Base-by-base conservation (phyloP, 73 alveolate genomes). In the Urostyla sp. region DNA sequence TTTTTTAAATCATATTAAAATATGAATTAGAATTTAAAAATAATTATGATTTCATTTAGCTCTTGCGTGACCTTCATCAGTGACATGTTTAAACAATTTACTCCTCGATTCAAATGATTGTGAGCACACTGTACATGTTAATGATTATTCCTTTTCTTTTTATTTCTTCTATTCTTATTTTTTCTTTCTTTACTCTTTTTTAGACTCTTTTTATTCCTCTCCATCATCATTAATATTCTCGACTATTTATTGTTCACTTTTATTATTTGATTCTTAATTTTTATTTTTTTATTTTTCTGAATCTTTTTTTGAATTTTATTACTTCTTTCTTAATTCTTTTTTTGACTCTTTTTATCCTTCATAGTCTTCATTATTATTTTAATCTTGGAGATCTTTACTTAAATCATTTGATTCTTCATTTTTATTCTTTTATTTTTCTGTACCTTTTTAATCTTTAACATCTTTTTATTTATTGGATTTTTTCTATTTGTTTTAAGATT, bases 71-170 rank as follows among this genome's bases (percentile, higher is more conserved):
- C 95, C 95, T 23, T 88, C 58, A 44, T 76, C 84, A 38, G 83
- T 91, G 20, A 91, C 34, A 55, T 91, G 97, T 16, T 88, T 75
- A 69, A 91, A 91, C 37, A 91, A 61, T 61, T 89, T 73, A 23
- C 74, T 84, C 72, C 87, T 88, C 2, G 95, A 59, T 23, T 37
- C 87, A 53, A 89, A 91, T 13, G 50, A 45, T 10, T 50, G 73
- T 61, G 58, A 57, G 58, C 97, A 91, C 35, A 75, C 78, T 43
- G 79, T 82, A 57, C 97, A 91, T 46, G 46, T 84, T 1, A 84
- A 63, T 0, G 49, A 23, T 0, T 1, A 32, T 76, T 52, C 79
- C 82, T 44, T 60, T 88, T 72, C 80, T 84, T 69, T 87, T 87
- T 23, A 83, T 74, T 56, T 84, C 82, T 63, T 89, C 73, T 74